Conservation (phyloP, 768 basidiomycete species). For the Multifurca ochricompacta region DNA sequence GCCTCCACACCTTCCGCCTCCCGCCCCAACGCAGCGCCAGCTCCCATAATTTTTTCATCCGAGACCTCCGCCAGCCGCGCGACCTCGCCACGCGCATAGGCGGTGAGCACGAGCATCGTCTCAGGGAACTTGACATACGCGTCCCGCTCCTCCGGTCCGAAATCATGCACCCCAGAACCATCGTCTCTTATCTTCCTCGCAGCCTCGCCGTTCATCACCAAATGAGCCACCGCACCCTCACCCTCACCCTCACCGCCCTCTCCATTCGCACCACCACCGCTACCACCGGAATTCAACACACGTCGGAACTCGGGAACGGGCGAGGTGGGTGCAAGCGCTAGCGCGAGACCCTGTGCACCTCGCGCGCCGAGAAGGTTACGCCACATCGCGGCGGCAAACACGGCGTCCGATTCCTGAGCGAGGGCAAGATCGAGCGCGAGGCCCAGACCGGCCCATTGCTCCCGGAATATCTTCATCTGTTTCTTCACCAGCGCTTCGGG, state of each 20-base stretch:
- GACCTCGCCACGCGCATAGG: conserved; percentile 17
- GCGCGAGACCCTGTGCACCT: conserved; percentile 63
- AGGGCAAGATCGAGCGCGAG: conserved; percentile 75
- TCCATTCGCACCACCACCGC: conserved; percentile 54
- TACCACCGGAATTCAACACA: conserved; percentile 62
- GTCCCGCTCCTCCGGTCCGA: conserved; percentile 47
- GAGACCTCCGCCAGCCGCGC: conserved; percentile 11
- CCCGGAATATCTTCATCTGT: conserved; percentile 88
- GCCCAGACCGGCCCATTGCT: conserved; percentile 83
- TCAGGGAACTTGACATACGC: conserved; percentile 69
- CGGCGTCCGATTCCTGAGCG: conserved; percentile 57
- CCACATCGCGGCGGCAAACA: conserved; percentile 86
- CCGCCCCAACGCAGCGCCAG: conserved; percentile 3
- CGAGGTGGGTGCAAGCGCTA: conserved; percentile 19
- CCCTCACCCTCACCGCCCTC: too few species aligned
- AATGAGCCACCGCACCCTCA: too few species aligned
- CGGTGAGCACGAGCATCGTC: conserved; percentile 61
- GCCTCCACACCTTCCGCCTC: conserved; percentile 13
- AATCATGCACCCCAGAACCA: conserved; percentile 66
- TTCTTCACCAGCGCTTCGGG: conserved; percentile 74
- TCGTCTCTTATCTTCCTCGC: conserved; percentile 52
- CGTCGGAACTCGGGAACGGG: conserved; percentile 40
- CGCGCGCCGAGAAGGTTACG: conserved; percentile 82
- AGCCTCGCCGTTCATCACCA: too few species aligned
- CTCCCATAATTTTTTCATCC: conserved; percentile 14